These are phyloP conservation scores for Gynochthodes officinalis DNA, from an alignment of 257 asterid genomes.

Conservation along the genomic window DNA sequence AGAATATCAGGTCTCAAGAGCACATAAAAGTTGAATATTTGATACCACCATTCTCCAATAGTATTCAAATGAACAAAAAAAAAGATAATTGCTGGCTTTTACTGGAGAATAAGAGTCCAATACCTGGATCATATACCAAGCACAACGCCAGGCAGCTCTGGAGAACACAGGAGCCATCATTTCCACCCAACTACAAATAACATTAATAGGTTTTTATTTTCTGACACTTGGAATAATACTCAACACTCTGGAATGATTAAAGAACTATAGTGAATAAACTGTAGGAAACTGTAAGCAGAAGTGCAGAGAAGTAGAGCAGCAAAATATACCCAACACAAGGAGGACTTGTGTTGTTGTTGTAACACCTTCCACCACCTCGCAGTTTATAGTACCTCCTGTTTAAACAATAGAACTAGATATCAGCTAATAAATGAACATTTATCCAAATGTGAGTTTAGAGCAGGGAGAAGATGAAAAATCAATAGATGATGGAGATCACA, in stretches of 20 bases:
- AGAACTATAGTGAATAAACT: not conserved
- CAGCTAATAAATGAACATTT: not conserved
- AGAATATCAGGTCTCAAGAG: not conserved
- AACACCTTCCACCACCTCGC: slow-evolving; percentile 57
- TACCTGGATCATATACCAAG: slow-evolving; percentile 91
- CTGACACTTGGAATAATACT: not conserved
- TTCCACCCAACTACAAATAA: slow-evolving; percentile 81
- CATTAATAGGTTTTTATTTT: not conserved
- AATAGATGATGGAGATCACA: not conserved
- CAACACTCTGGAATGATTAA: not conserved
- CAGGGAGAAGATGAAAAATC: not conserved
- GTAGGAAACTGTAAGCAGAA: not conserved
- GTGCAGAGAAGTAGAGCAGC: slow-evolving; percentile 2
- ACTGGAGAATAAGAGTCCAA: not conserved
- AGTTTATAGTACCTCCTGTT: slow-evolving; percentile 58
- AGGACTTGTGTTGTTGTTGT: slow-evolving; percentile 58
- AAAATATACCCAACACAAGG: slow-evolving; percentile 81
- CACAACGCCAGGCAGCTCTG: slow-evolving; percentile 87
- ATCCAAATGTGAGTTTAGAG: not conserved
- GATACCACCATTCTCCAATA: not conserved
- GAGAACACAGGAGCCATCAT: slow-evolving; percentile 99
- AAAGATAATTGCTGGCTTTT: not conserved
- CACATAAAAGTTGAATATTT: not conserved
- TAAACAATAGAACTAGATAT: slow-evolving; percentile 3
- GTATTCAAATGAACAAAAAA: not conserved